Conservation (phyloP, 202 grass and related monocot species). For the Setaria viridis region DNA sequence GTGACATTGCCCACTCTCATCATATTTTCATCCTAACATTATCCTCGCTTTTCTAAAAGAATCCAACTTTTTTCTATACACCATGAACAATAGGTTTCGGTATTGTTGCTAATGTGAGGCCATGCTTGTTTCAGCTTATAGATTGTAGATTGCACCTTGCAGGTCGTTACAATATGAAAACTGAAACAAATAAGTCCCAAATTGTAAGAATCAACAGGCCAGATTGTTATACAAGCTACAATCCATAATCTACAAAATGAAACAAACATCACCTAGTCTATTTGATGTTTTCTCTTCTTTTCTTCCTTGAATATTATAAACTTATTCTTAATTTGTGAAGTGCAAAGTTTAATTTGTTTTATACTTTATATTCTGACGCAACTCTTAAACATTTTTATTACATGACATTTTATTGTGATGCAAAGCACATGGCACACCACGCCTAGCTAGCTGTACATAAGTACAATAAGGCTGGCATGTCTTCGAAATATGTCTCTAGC, state of each 20-base stretch:
- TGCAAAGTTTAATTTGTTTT: no score
- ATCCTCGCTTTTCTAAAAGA: background rate
- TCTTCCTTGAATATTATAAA: background rate
- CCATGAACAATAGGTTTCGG: background rate
- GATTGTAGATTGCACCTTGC: background rate
- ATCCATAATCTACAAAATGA: background rate
- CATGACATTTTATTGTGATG: background rate
- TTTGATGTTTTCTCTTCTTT: no score
- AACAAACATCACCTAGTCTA: background rate
- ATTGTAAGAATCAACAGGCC: background rate
- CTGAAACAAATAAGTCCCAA: background rate
- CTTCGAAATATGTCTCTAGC: no score
- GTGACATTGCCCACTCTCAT: background rate
- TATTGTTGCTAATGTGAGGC: background rate
- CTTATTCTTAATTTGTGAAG: background rate
- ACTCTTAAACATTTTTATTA: background rate
- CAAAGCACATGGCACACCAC: background rate
- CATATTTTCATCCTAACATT: background rate
- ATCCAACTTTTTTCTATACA: background rate
- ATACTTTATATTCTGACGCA: background rate
- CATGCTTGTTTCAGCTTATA: background rate
- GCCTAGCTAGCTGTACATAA: no score
- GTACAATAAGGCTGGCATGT: no score
- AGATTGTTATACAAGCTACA: background rate
- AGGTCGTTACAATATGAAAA: background rate